Conservation (phyloP, 2,329 filamentous ascomycete genomes). For the Colletotrichum lupini region DNA sequence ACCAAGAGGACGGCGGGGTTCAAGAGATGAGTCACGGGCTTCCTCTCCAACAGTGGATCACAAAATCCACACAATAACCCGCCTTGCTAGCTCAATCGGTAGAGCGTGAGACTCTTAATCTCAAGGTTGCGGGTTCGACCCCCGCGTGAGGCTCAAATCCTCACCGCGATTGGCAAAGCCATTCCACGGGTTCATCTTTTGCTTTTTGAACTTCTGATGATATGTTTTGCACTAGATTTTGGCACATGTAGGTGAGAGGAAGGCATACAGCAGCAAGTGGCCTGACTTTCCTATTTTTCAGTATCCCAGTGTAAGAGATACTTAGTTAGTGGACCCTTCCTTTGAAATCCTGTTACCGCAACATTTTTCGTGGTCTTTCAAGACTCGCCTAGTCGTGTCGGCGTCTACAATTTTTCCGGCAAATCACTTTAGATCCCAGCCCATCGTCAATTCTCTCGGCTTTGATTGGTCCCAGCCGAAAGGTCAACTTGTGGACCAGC, state of each 20-base stretch:
- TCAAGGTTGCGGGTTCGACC: slow-evolving; percentile 40
- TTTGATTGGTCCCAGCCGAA: not conserved
- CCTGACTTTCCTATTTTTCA: too few relatives aligned
- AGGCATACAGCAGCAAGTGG: too few relatives aligned
- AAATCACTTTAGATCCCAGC: slow-evolving; percentile 1
- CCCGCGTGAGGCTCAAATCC: slow-evolving; percentile 41
- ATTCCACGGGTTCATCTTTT: not conserved
- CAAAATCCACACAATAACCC: not conserved
- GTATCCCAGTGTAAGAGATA: not conserved
- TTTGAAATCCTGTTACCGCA: not conserved
- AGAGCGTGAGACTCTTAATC: slow-evolving; percentile 78
- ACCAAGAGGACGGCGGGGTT: too few relatives aligned
- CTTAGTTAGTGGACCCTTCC: not conserved
- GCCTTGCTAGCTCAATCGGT: slow-evolving; percentile 73
- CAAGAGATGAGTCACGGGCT: not conserved
- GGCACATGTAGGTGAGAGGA: too few relatives aligned
- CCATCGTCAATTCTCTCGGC: not conserved
- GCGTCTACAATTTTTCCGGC: not conserved
- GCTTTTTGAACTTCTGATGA: not conserved
- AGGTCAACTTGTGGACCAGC: not conserved
- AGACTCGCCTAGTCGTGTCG: not conserved
- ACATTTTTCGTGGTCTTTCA: not conserved
- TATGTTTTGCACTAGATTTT: not conserved
- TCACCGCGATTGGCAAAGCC: slow-evolving; percentile 19
- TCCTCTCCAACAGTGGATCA: not conserved